phyloP scores from a whole-genome alignment of 331 rosid species.

The Malus hybrid region DNA sequence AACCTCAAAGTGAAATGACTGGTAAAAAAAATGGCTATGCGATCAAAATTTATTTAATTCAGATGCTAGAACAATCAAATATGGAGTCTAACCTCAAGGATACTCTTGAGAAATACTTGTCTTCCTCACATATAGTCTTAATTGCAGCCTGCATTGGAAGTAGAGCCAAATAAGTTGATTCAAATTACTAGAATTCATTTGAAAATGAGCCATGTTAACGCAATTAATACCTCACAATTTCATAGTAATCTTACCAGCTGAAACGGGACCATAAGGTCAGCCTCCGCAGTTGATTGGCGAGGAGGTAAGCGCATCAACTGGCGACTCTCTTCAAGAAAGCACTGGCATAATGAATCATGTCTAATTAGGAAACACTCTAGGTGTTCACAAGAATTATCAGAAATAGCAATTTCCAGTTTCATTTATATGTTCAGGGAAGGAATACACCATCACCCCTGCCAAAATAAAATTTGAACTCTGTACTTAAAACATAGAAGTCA shows the following conservation, averaged over 20 bases:
- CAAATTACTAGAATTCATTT: background rate
- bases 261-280: slow-evolving; percentile 93
- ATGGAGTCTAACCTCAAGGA: slow-evolving; percentile 59
- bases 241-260: slow-evolving; percentile 63
- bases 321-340: slow-evolving; percentile 96
- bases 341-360: slow-evolving; percentile 32
- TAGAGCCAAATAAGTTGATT: slow-evolving; percentile 16
- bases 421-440: background rate
- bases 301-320: slow-evolving; percentile 94
- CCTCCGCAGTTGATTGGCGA: slow-evolving; percentile 96
- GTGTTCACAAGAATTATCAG: slow-evolving; percentile 5
- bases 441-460: background rate
- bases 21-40: background rate
- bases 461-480: background rate
- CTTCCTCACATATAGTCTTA: slow-evolving; percentile 89
- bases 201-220: slow-evolving; percentile 11
- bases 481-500: background rate
- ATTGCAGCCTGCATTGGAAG: slow-evolving; percentile 69
- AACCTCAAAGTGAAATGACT: slow-evolving; percentile 15
- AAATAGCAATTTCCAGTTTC: background rate
- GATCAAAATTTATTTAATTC: background rate
- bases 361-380: background rate
- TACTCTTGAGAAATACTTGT: slow-evolving; percentile 78
- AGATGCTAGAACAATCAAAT: background rate
- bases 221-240: slow-evolving; percentile 10